Conservation (phyloP, 768 basidiomycete genomes). For the Chalciporus pseudorubinellus region DNA sequence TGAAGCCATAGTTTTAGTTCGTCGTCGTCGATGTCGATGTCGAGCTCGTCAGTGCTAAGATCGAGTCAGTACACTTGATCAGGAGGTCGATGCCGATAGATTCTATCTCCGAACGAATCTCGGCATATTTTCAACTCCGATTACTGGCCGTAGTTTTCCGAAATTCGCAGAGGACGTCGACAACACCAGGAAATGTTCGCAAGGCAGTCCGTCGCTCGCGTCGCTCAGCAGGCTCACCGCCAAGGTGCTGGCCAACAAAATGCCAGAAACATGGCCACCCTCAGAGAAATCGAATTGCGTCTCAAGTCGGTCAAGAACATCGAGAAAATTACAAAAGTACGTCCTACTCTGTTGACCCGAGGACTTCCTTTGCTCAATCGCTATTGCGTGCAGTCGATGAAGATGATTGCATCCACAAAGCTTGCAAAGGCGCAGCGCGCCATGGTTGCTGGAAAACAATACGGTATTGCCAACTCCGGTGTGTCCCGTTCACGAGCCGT, state of each 20-base stretch:
- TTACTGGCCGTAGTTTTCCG: constrained; percentile 39
- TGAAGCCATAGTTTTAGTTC: constrained; percentile 43
- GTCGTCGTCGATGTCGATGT: constrained; percentile 20
- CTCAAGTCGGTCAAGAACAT: constrained; percentile 96
- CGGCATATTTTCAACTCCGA: constrained; percentile 24
- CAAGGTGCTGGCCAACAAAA: constrained; percentile 41
- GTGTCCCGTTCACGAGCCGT: constrained; percentile 12
- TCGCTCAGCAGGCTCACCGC: constrained; percentile 36
- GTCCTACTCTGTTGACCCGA: constrained; percentile 18
- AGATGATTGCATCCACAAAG: constrained; percentile 99
- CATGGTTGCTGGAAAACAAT: constrained; percentile 87
- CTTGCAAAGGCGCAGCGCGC: constrained; percentile 93
- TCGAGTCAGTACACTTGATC: constrained; percentile 9
- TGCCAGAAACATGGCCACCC: constrained; percentile 92
- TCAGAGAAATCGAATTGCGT: constrained; percentile 95
- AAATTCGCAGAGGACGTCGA: constrained; percentile 8
- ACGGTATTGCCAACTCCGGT: constrained; percentile 92
- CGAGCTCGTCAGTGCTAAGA: constrained; percentile 7
- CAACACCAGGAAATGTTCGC: constrained; percentile 42
- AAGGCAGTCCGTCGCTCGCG: constrained; percentile 46
- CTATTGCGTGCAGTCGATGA: constrained; percentile 71
- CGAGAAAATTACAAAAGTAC: constrained; percentile 98
- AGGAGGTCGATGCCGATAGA: constrained; percentile 23
- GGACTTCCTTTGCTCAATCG: constrained; percentile 2
- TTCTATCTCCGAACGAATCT: constrained; percentile 22